A percentile compares a stretch with the other conserved stretches of the same genome.
Evolutionary conservation across 768 basidiomycete genomes (phyloP).

Genomic region (Lactarius hatsudake): DNA sequence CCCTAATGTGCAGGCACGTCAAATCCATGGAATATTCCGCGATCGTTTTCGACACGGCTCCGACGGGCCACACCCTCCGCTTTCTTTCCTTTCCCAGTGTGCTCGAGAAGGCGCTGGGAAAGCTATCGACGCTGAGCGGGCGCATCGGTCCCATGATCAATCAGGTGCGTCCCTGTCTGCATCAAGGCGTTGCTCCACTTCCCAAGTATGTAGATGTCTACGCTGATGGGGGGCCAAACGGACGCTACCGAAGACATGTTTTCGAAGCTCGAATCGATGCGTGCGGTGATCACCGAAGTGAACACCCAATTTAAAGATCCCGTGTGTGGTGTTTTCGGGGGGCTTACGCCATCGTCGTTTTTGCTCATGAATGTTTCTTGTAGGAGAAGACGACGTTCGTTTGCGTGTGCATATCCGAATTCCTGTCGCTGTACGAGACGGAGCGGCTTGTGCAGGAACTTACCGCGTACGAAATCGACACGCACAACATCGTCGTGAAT

Average conservation of each 20-base stretch:
- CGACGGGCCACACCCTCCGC: constrained; percentile 96
- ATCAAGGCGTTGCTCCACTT: not conserved
- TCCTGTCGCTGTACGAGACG: constrained; percentile 96
- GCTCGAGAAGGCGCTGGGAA: constrained; percentile 94
- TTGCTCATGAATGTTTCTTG: not conserved
- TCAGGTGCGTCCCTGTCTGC: constrained; percentile 44
- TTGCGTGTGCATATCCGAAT: constrained; percentile 98
- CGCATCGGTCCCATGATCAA: constrained; percentile 97
- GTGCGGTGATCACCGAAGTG: constrained; percentile 94
- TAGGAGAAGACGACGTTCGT: constrained; percentile 99
- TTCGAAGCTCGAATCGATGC: constrained; percentile 95
- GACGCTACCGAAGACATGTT: constrained; percentile 98
- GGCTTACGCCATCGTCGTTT: not conserved
- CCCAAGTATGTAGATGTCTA: constrained; percentile 65
- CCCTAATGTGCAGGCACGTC: constrained; percentile 67
- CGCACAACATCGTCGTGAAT: constrained; percentile 98
- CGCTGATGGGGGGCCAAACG: constrained; percentile 91
- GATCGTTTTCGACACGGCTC: constrained; percentile 98
- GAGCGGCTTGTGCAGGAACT: constrained; percentile 97
- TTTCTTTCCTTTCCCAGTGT: constrained; percentile 99
- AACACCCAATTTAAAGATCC: constrained; percentile 99
- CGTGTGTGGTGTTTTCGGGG: constrained; percentile 50
- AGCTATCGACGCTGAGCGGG: constrained; percentile 89
- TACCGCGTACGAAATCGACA: constrained; percentile 93
- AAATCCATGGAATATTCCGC: constrained; percentile 99